Conservation (phyloP, 805 yeast genomes). For the Wickerhamomyces sydowiorum region DNA sequence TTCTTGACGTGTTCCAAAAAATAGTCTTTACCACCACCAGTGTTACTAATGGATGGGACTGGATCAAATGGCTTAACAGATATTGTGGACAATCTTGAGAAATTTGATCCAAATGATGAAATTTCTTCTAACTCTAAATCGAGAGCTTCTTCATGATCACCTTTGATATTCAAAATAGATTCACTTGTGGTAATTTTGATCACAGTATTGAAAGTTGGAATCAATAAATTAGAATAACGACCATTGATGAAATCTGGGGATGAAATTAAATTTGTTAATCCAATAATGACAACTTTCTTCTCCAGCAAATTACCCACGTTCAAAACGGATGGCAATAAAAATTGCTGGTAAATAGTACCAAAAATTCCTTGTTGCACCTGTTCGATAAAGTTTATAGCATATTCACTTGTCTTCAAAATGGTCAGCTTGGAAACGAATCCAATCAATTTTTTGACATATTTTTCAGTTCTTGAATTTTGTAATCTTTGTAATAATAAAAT, state of each 20-base stretch:
- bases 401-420: conserved; percentile 39
- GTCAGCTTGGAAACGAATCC: conserved; percentile 54
- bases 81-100: conserved; percentile 66
- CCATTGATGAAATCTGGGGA: conserved; percentile 30
- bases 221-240: conserved; percentile 35
- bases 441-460: conserved; percentile 65
- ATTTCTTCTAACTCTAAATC: conserved; percentile 60
- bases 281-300: conserved; percentile 47
- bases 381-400: conserved; percentile 61
- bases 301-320: conserved; percentile 46
- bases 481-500: conserved; percentile 72
- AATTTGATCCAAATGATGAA: conserved; percentile 81
- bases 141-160: conserved; percentile 32
- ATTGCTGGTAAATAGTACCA: conserved; percentile 41
- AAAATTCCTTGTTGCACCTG: conserved; percentile 60
- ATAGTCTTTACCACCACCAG: conserved; percentile 13
- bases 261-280: conserved; percentile 39
- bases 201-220: conserved; percentile 37
- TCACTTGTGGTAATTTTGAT: conserved; percentile 32
- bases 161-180: conserved; percentile 28
- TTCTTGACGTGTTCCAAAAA: conserved; percentile 14
- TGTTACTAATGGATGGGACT: conserved; percentile 6
- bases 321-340: conserved; percentile 34
- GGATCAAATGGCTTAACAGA: conserved; percentile 67
- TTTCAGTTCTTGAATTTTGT: conserved; percentile 76